Evolutionary conservation across 139 green algal species (phyloP), one percentile per base, ranked within the genome.

Genomic region (Tetratostichococcus sp.): DNA sequence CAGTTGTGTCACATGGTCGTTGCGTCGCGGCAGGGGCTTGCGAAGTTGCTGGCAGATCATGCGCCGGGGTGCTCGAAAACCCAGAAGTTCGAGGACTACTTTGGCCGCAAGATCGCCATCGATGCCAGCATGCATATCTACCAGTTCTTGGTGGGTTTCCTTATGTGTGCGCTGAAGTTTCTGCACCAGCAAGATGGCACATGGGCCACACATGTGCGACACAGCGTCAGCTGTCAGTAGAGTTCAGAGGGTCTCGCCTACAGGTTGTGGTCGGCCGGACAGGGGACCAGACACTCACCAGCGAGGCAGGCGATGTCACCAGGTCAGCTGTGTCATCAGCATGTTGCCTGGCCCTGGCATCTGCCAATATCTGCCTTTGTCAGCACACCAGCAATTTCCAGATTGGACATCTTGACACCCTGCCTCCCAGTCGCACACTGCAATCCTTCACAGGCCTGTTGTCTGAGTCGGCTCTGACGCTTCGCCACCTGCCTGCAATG

Each of bases 111-210:
- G 74, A 92, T 99, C 70, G 96, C 95, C 5, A 89, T 99, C 26
- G 96, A 99, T 77, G 96, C 96, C 8, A 96, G 87, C 57, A 98
- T 98, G 94, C 93, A 98, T 84, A 98, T 99, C 39, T 99, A 99
- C 78, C 92, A 97, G 74, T 98, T 97, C 82, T 85, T 99, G 88
- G 92, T 96, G 21, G 30, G 75, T 8, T 21, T 3, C 69, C 50
- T 35, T 26, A 0, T 35, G 26, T 32, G 34, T 1, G 39, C 35
- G 23, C 30, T 43, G 39, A 35, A 73, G 22, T 62, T 26, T 73
- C 5, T n/a, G 23, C 31, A n/a, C n/a, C n/a, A n/a, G n/a, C n/a
- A n/a, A n/a, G n/a, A n/a, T n/a, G n/a, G 69, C 69, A 62, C 4
- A 73, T 67, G 65, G 30, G 8, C 33, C 43, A n/a, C n/a, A n/a